These are phyloP conservation scores for Coemansia sp. DNA, from an alignment of 192 early-diverging fungal species.

Conservation along the genomic window DNA sequence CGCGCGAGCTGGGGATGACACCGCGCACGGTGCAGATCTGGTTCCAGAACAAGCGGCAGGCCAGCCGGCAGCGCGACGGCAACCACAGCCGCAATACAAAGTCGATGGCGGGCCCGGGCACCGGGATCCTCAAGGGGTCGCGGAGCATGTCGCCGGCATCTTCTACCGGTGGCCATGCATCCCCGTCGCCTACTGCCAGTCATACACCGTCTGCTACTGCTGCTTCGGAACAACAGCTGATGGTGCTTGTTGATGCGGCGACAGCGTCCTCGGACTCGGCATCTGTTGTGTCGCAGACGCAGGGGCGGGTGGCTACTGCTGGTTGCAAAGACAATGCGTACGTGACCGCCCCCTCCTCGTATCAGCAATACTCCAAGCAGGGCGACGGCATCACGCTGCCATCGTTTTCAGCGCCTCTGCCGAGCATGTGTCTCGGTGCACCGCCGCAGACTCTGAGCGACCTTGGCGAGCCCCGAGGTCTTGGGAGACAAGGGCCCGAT, in stretches of 20 bases:
- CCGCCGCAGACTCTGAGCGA: neutral
- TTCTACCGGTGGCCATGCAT: constrained; percentile 12
- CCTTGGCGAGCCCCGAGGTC: neutral
- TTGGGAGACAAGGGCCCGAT: neutral
- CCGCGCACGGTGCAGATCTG: constrained; percentile 93
- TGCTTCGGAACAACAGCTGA: constrained; percentile 28
- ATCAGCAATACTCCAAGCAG: constrained; percentile 2
- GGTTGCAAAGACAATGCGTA: constrained; percentile 1
- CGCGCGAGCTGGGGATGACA: constrained; percentile 80
- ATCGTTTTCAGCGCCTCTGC: neutral
- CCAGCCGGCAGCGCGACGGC: constrained; percentile 61
- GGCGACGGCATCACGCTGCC: neutral
- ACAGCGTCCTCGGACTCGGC: constrained; percentile 17
- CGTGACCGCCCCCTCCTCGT: constrained; percentile 1
- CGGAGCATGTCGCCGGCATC: constrained; percentile 17
- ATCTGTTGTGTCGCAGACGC: constrained; percentile 2
- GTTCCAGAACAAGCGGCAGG: constrained; percentile 96
- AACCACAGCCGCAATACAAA: constrained; percentile 54
- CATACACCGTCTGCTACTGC: neutral
- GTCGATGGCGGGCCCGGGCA: constrained; percentile 26
- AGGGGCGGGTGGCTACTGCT: constrained; percentile 7
- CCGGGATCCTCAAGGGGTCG: constrained; percentile 14
- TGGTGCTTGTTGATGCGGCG: constrained; percentile 41
- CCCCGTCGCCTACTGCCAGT: neutral
- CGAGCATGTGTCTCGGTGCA: neutral